These are phyloP conservation scores for Cryptosporidium ubiquitum DNA, from an alignment of 169 alveolate species.

Conservation along the genomic window DNA sequence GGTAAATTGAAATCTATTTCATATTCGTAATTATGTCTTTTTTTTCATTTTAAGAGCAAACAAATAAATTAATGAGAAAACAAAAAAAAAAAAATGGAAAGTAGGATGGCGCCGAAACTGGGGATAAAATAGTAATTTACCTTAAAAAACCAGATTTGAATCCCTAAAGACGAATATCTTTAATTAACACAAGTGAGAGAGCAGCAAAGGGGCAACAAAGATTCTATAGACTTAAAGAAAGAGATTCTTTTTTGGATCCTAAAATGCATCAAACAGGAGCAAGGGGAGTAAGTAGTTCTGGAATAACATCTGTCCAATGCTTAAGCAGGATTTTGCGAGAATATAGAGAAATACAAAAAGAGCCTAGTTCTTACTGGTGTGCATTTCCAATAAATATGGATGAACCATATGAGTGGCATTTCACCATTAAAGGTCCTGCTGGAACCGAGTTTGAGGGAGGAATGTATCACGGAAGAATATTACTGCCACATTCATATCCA, in stretches of 20 bases:
- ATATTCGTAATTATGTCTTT: background rate
- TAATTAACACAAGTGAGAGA: background rate
- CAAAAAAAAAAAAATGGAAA: background rate
- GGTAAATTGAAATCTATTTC: background rate
- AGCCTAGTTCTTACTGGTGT: slow-evolving; percentile 74
- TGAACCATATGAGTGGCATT: slow-evolving; percentile 93
- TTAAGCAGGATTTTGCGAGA: slow-evolving; percentile 80
- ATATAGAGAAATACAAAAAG: slow-evolving; percentile 78
- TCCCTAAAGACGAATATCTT: background rate
- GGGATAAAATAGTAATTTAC: background rate
- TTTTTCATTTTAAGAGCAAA: background rate
- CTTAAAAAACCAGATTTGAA: background rate
- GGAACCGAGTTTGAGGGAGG: slow-evolving; percentile 93
- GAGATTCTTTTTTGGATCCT: background rate
- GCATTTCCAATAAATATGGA: slow-evolving; percentile 78
- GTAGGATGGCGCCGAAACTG: background rate
- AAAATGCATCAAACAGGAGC: slow-evolving; percentile 66
- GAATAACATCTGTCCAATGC: slow-evolving; percentile 76
- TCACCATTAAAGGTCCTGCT: slow-evolving; percentile 86
- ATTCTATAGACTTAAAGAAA: background rate
- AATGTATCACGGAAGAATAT: slow-evolving; percentile 91
- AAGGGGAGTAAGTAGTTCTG: slow-evolving; percentile 40
- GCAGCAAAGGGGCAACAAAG: background rate
- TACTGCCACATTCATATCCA: slow-evolving; percentile 91
- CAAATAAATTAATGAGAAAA: background rate